phyloP scores from a whole-genome alignment of 148 eudicot species.

The Vaccinium myrtillus region DNA sequence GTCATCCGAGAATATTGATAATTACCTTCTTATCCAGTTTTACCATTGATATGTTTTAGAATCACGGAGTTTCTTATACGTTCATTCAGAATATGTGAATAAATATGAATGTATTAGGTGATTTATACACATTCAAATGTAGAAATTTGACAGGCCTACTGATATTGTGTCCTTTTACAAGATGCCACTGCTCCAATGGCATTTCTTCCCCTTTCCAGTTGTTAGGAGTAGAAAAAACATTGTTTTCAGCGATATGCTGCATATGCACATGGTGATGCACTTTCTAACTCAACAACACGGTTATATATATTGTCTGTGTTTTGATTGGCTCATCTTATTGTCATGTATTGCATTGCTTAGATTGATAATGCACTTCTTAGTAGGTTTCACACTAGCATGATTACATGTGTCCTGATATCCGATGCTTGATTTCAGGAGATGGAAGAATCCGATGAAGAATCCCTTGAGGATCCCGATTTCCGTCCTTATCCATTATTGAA shows the following conservation, averaged over 20 bases:
- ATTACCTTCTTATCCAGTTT: not conserved
- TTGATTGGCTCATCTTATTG: not conserved
- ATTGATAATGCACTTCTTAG: not conserved
- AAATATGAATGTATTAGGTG: not conserved
- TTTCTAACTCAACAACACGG: not conserved
- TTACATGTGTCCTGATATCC: not conserved
- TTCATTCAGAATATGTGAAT: too few relatives aligned
- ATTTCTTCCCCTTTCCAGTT: not conserved
- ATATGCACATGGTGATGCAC: not conserved
- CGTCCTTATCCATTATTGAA: constrained; percentile 36
- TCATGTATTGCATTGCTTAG: not conserved
- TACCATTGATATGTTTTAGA: not conserved
- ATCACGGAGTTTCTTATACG: not conserved
- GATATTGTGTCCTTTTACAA: not conserved
- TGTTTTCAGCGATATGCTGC: not conserved
- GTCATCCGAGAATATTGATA: too few relatives aligned
- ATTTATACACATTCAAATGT: not conserved
- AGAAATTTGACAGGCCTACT: not conserved
- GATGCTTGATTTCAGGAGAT: constrained; percentile 13
- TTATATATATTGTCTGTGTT: not conserved
- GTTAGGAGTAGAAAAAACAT: not conserved
- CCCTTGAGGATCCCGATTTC: constrained; percentile 14
- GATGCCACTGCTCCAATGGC: not conserved
- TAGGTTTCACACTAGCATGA: not conserved
- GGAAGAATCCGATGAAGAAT: constrained; percentile 21